phyloP scores from a whole-genome alignment of 2,329 filamentous ascomycete species.

The Curvularia sp. region DNA sequence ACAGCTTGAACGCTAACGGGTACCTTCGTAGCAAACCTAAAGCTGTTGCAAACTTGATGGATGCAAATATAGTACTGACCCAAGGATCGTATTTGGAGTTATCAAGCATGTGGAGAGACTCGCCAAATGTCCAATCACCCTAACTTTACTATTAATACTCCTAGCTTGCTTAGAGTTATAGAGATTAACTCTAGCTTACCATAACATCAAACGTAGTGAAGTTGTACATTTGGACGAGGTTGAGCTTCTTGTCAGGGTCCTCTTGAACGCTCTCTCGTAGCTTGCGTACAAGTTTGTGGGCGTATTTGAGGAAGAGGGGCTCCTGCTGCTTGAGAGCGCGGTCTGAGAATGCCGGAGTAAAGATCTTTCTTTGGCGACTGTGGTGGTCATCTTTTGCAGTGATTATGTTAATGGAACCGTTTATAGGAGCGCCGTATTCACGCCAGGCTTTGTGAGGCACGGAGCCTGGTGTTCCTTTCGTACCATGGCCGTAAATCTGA shows the following conservation, averaged over 20 bases:
- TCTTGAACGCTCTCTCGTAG: constrained; percentile 42
- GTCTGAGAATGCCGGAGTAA: constrained; percentile 53
- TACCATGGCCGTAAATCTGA: constrained; percentile 37
- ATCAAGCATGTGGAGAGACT: constrained; percentile 41
- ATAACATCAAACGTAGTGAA: constrained; percentile 46
- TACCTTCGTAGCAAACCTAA: constrained; percentile 22
- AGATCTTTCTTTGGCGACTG: constrained; percentile 48
- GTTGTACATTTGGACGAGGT: constrained; percentile 46
- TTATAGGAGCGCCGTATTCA: constrained; percentile 30
- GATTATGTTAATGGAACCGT: constrained; percentile 41
- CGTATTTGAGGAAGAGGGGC: constrained; percentile 51
- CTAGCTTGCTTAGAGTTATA: too few species aligned
- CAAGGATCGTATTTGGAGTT: constrained; percentile 34
- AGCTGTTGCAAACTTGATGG: constrained; percentile 21
- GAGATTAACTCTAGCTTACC: constrained; percentile 1
- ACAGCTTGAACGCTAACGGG: constrained; percentile 12
- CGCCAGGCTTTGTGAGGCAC: constrained; percentile 35
- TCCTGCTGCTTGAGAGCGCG: constrained; percentile 52
- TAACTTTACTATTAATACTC: too few species aligned
- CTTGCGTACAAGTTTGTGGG: constrained; percentile 50
- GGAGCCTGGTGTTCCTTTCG: constrained; percentile 26
- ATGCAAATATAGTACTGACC: constrained; percentile 34
- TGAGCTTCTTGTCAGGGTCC: constrained; percentile 39
- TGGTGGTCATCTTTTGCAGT: constrained; percentile 47
- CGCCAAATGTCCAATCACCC: constrained; percentile 43